Evolutionary conservation across 495 filamentous ascomycete species (phyloP).

Genomic region (Hypomontagnella monticulosa): DNA sequence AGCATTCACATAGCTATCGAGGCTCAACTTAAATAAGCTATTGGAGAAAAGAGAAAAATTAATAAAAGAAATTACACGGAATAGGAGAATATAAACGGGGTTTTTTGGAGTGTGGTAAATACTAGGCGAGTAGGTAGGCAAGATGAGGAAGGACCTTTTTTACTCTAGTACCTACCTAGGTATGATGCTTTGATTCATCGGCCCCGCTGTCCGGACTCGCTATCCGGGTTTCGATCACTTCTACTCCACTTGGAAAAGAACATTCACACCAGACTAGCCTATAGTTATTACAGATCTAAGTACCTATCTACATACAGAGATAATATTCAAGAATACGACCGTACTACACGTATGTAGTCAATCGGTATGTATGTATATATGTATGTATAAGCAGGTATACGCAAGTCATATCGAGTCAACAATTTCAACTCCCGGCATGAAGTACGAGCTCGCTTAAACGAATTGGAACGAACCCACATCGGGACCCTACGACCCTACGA

Average conservation of each 20-base stretch:
- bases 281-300: neutral
- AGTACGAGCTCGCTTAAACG: conserved; percentile 19
- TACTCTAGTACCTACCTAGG: no score
- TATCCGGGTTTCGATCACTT: neutral
- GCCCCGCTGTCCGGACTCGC: conserved; percentile 38
- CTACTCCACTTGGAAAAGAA: conserved; percentile 25
- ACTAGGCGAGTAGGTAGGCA: conserved; percentile 13
- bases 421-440: conserved; percentile 5
- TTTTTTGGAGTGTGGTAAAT: conserved; percentile 2
- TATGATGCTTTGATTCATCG: conserved; percentile 46
- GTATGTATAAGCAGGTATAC: conserved; percentile 11
- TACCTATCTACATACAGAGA: conserved; percentile 5
- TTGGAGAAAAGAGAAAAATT: neutral
- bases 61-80: neutral
- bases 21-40: conserved; percentile 2
- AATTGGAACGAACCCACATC: neutral
- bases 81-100: neutral
- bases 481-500: no score
- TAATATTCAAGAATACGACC: neutral
- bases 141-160: conserved; percentile 33
- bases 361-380: no score
- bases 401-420: conserved; percentile 1
- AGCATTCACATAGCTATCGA: neutral
- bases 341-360: neutral
- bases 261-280: conserved; percentile 9